A percentile compares a stretch with the other conserved stretches of the same genome.
phyloP scores from a whole-genome alignment of 345 rosid genomes.

The Excoecaria agallocha region DNA sequence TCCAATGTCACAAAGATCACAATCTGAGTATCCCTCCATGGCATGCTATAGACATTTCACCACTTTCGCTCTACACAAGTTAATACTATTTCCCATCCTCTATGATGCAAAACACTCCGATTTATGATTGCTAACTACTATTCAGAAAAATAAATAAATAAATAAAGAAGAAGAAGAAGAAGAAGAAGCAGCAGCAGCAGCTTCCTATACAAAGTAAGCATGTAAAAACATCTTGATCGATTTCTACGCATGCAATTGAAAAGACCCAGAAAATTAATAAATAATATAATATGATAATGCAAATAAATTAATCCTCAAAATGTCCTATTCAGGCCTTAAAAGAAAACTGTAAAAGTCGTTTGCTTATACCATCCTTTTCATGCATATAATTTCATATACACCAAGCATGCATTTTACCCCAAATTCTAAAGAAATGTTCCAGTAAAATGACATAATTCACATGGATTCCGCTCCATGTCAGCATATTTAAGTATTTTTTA shows the following conservation, averaged over 20 bases:
- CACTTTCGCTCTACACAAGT: neutral
- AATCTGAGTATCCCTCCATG: neutral
- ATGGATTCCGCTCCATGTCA: neutral
- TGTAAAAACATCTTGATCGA: neutral
- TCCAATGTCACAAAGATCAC: neutral
- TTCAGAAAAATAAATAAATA: no score
- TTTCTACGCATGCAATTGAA: neutral
- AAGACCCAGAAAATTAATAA: neutral
- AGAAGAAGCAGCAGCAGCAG: neutral
- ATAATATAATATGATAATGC: neutral
- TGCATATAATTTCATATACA: neutral
- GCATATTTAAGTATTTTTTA: neutral
- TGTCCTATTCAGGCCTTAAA: neutral
- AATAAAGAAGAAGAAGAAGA: neutral
- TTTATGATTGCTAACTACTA: neutral
- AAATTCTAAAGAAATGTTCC: neutral
- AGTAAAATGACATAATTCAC: neutral
- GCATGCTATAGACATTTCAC: neutral
- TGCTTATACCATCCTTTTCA: neutral
- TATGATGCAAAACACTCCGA: neutral
- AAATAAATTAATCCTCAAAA: neutral
- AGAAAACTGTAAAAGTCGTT: neutral
- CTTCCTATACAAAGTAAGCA: neutral
- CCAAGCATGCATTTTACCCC: neutral
- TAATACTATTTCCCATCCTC: neutral